A percentile compares a stretch with the other conserved stretches of the same genome.
Conservation (phyloP, 352 stramenopile species). For the Phytophthora podocarpi region DNA sequence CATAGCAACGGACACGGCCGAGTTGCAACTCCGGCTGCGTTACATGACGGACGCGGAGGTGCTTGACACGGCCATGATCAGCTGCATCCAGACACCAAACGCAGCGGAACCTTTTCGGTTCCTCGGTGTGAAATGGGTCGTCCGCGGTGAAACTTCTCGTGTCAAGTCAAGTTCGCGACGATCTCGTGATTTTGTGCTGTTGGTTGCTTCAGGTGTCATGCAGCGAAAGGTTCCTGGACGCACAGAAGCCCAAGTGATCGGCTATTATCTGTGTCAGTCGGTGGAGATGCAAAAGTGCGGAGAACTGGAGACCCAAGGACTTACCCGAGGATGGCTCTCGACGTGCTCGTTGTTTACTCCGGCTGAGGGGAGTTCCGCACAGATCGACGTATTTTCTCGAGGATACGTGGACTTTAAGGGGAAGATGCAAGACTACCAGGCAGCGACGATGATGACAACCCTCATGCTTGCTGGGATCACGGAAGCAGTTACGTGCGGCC, state of each 20-base stretch:
- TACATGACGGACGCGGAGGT: slow-evolving; percentile 38
- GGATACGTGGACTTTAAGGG: slow-evolving; percentile 31
- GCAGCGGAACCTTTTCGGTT: slow-evolving; percentile 35
- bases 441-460: slow-evolving; percentile 23
- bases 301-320: slow-evolving; percentile 6
- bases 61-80: slow-evolving; percentile 34
- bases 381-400: slow-evolving; percentile 31
- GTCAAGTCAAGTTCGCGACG: slow-evolving; percentile 19
- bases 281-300: slow-evolving; percentile 17
- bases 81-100: slow-evolving; percentile 22
- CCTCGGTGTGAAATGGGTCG: slow-evolving; percentile 38
- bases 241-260: slow-evolving; percentile 17
- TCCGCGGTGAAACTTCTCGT: slow-evolving; percentile 25
- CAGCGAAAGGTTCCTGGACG: slow-evolving; percentile 7
- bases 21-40: slow-evolving; percentile 34
- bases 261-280: slow-evolving; percentile 33
- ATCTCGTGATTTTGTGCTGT: slow-evolving; percentile 40
- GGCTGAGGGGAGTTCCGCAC: neutral
- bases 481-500: slow-evolving; percentile 51
- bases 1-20: slow-evolving; percentile 26
- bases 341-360: slow-evolving; percentile 35
- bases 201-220: slow-evolving; percentile 36
- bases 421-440: slow-evolving; percentile 37
- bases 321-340: slow-evolving; percentile 32
- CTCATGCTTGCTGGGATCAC: slow-evolving; percentile 24